Base-by-base conservation (phyloP, 345 rosid genomes). In the Eucalyptus pumila region DNA sequence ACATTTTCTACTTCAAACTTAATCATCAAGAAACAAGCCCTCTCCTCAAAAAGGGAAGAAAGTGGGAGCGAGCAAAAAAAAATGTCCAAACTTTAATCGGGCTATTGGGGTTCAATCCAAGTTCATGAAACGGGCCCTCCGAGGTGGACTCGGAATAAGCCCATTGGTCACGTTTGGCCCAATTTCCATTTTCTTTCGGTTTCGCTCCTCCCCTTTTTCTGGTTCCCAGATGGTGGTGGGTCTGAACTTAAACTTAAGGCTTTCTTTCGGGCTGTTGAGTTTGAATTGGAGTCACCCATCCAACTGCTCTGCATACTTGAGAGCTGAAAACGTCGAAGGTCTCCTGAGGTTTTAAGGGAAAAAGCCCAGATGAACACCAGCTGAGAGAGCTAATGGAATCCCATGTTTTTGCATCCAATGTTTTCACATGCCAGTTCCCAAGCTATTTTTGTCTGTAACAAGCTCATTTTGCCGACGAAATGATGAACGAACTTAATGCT, bases 51-150 rank as follows among this genome's bases (percentile, higher is more conserved):
- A 21, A 40, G 47, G 7, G 30, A 6, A 76, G 27, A 76, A 76
- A 76, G 83, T 40, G 83, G 47, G 3, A 23, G 2, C 0, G 83
- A 40, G 30, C 47, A 1, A 10, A 37, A 11, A 15, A 15, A 32
- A 72, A 5, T 21, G 27, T 21, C 24, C 83, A 1, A 11, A 1
- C 30, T 3, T 3, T 19, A 21, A 72, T 9, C 0, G 17, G 34
- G 34, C 34, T 30, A 62, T 62, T 69, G 80, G 80, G 80, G 44
- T 40, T 76, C 83, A 42, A 44, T 40, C 81, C 81, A 34, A 72
- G 47, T 40, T 76, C 85, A 23, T 1, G 2, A 40, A 40, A 76
- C 16, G 15, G 85, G 85, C 85, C 85, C 85, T 6, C 30, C 3
- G 0, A 3, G 15, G 15, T 76, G 83, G 83, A 11, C 83, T 76